Percentiles rank a stretch among this genome's conserved stretches.
These are phyloP conservation scores for Lathyrus tuberosus DNA, from an alignment of 306 rosid species.

Conservation along the genomic window DNA sequence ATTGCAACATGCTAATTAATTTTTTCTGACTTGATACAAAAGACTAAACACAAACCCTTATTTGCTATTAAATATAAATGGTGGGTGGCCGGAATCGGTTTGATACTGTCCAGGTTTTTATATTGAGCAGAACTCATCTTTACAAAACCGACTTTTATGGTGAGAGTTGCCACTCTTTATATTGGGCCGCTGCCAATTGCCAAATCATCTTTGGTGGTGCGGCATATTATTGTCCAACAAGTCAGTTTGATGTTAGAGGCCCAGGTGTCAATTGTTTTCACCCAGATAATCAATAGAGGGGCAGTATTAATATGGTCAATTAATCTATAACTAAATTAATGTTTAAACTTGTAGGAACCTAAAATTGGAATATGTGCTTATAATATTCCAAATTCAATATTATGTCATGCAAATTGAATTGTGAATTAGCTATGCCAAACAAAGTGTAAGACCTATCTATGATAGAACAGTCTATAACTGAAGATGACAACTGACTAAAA, in stretches of 20 bases:
- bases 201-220: neutral
- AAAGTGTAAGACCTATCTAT: neutral
- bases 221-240: neutral
- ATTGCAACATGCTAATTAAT: neutral
- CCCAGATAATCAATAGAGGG: neutral
- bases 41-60: neutral
- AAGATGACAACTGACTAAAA: neutral
- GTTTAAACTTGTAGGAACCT: neutral
- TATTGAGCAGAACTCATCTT: too few relatives aligned
- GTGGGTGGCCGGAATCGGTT: too few relatives aligned
- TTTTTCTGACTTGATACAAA: neutral
- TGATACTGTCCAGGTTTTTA: too few relatives aligned
- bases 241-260: slow-evolving; percentile 6
- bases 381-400: neutral
- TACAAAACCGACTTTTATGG: too few relatives aligned
- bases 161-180: too few relatives aligned
- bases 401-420: slow-evolving; percentile 21
- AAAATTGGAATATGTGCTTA: neutral
- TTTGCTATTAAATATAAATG: neutral
- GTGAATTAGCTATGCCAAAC: neutral
- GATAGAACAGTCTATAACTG: slow-evolving; percentile 3
- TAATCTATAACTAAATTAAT: neutral
- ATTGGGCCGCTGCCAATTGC: neutral
- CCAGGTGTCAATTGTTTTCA: neutral
- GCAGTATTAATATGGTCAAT: neutral